These are phyloP conservation scores for Saccharomycopsis sp. DNA, from an alignment of 805 yeast species.

Conservation along the genomic window DNA sequence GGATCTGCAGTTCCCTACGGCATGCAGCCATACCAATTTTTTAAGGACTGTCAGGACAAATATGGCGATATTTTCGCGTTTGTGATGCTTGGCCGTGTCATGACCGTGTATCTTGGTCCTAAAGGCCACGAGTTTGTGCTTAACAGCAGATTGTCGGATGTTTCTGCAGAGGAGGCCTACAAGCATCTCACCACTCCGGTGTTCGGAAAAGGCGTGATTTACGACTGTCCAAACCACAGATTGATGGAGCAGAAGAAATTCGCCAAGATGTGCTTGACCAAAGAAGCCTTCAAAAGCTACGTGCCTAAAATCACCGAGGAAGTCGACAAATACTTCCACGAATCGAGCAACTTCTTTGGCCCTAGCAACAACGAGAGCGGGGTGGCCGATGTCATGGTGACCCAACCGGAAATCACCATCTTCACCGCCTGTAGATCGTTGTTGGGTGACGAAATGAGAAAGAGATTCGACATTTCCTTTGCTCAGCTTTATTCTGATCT, in stretches of 20 bases:
- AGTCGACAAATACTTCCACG: slow-evolving; percentile 55
- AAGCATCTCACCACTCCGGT: slow-evolving; percentile 98
- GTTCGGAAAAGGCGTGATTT: slow-evolving; percentile 94
- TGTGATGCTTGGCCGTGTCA: slow-evolving; percentile 77
- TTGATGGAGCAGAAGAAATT: slow-evolving; percentile 98
- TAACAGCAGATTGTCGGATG: slow-evolving; percentile 83
- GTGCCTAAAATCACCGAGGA: slow-evolving; percentile 88
- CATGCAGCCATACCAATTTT: slow-evolving; percentile 88
- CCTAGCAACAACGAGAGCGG: slow-evolving; percentile 37
- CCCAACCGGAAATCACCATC: slow-evolving; percentile 93
- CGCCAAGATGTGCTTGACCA: slow-evolving; percentile 82
- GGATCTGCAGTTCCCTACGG: slow-evolving; percentile 90
- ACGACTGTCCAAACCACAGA: slow-evolving; percentile 90
- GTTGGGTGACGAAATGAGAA: slow-evolving; percentile 87
- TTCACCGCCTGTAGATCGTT: slow-evolving; percentile 92
- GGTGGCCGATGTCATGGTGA: slow-evolving; percentile 59
- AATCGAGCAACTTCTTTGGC: slow-evolving; percentile 42
- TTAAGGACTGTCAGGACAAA: slow-evolving; percentile 66
- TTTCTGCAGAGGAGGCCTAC: slow-evolving; percentile 95
- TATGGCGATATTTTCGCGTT: slow-evolving; percentile 94
- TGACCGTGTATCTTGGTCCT: slow-evolving; percentile 96
- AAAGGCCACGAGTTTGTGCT: slow-evolving; percentile 95
- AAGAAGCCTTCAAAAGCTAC: slow-evolving; percentile 73
- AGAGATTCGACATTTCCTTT: slow-evolving; percentile 70
- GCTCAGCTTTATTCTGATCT: slow-evolving; percentile 84